Conservation (phyloP, 2,329 filamentous ascomycete species). For the Torrubiella hemipterigena region DNA sequence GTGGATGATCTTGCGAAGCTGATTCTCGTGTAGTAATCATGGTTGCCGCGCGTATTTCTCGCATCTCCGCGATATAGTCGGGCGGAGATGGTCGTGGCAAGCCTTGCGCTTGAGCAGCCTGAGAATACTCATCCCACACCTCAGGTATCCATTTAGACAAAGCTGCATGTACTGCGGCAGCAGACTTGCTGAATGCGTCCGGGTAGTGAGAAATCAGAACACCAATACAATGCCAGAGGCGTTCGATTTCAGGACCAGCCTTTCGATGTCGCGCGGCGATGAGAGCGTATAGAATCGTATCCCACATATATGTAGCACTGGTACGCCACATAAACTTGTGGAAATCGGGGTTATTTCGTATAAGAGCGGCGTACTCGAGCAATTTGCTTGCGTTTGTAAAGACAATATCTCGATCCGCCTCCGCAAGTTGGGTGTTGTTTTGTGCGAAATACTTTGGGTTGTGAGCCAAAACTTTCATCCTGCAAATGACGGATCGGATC, state of each 20-base stretch:
- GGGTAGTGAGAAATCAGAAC: constrained; percentile 12
- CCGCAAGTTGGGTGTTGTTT: not conserved
- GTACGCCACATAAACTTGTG: constrained; percentile 15
- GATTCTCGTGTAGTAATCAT: not conserved
- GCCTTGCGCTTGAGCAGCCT: not conserved
- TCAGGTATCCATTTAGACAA: constrained; percentile 7
- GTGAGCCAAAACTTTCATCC: constrained; percentile 6
- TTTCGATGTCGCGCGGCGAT: constrained; percentile 14
- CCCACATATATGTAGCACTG: constrained; percentile 16
- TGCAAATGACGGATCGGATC: constrained; percentile 7
- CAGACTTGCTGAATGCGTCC: constrained; percentile 9
- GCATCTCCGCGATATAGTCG: constrained; percentile 3
- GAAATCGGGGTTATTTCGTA: constrained; percentile 10
- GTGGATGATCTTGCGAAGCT: not conserved
- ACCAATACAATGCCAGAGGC: constrained; percentile 14
- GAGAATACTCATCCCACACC: constrained; percentile 6
- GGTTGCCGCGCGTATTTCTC: not conserved
- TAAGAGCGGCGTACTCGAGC: constrained; percentile 11
- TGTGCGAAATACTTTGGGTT: constrained; percentile 4
- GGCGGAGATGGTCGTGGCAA: constrained; percentile 3
- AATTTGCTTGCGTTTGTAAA: constrained; percentile 7
- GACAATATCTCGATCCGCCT: constrained; percentile 4
- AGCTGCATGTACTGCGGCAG: constrained; percentile 12
- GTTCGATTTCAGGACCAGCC: constrained; percentile 15
- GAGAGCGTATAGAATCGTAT: constrained; percentile 17